Evolutionary conservation across 2,329 filamentous ascomycete species (phyloP).

Genomic region (Penicillium sp.): DNA sequence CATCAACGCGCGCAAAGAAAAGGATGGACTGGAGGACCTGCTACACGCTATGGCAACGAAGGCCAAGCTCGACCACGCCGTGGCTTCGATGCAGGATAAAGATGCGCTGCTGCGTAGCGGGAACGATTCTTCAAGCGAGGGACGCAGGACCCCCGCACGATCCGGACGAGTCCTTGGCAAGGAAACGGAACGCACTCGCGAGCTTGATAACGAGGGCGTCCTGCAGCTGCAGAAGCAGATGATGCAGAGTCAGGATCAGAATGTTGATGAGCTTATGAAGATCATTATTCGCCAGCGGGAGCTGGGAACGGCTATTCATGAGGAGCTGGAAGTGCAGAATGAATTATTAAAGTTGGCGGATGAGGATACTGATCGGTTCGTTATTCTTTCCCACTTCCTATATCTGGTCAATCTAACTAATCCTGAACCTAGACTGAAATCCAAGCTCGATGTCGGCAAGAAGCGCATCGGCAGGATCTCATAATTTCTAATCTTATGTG

Average conservation of each 20-base stretch:
- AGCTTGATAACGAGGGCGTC: conserved; percentile 64
- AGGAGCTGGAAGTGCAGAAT: conserved; percentile 62
- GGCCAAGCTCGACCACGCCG: conserved; percentile 44
- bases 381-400: conserved; percentile 5
- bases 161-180: conserved; percentile 50
- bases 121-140: conserved; percentile 15
- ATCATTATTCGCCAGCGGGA: conserved; percentile 61
- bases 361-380: conserved; percentile 55
- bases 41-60: conserved; percentile 58
- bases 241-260: conserved; percentile 61
- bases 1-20: conserved; percentile 58
- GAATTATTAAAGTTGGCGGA: conserved; percentile 59
- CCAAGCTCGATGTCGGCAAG: conserved; percentile 49
- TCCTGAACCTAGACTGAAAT: conserved; percentile 33
- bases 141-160: conserved; percentile 35
- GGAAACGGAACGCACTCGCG: conserved; percentile 62
- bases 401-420: conserved; percentile 13
- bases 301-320: conserved; percentile 61
- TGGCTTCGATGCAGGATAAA: conserved; percentile 49
- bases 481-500: conserved; percentile 15
- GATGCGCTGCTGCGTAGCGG: conserved; percentile 40
- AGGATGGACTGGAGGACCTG: conserved; percentile 60
- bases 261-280: conserved; percentile 58
- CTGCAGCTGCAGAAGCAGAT: conserved; percentile 62
- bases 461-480: conserved; percentile 49